Percentiles rank a stretch among this genome's conserved stretches.
Evolutionary conservation across 1,284 basidiomycete species (phyloP).

Genomic region (Meira miltonrushii): DNA sequence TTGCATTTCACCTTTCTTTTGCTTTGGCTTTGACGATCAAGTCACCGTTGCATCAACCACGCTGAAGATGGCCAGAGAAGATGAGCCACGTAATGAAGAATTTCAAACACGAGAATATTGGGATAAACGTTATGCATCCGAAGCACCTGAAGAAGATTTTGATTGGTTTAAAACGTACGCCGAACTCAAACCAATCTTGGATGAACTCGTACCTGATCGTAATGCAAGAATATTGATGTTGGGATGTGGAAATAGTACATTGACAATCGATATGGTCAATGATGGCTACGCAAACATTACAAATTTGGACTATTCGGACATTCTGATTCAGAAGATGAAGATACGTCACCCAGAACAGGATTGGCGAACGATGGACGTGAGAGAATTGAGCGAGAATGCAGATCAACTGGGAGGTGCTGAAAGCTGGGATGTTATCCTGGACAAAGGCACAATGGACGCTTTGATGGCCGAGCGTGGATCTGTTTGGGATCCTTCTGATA

Average conservation of each 20-base stretch:
- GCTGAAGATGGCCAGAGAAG: not conserved
- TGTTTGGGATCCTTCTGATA: constrained; percentile 37
- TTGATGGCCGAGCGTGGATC: constrained; percentile 45
- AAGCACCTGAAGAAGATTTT: constrained; percentile 28
- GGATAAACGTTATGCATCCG: constrained; percentile 36
- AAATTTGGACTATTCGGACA: constrained; percentile 36
- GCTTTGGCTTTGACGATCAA: not conserved
- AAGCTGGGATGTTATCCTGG: constrained; percentile 39
- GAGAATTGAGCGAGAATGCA: constrained; percentile 27
- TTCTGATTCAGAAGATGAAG: constrained; percentile 33
- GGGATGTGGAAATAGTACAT: constrained; percentile 44
- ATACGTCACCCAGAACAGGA: constrained; percentile 22
- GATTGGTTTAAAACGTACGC: constrained; percentile 45
- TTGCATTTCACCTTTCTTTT: not conserved
- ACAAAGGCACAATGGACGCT: constrained; percentile 50
- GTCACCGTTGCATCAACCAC: not conserved
- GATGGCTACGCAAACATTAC: constrained; percentile 35
- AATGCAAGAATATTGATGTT: constrained; percentile 36
- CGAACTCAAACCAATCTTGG: constrained; percentile 20
- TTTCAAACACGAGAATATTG: constrained; percentile 30
- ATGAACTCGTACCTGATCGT: constrained; percentile 30
- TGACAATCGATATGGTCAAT: constrained; percentile 32
- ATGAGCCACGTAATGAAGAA: constrained; percentile 8
- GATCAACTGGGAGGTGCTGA: constrained; percentile 22
- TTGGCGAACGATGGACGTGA: constrained; percentile 43